A percentile compares a stretch with the other conserved stretches of the same genome.
Conservation (phyloP, 1,284 basidiomycete species). For the Cryptococcus hybrid region DNA sequence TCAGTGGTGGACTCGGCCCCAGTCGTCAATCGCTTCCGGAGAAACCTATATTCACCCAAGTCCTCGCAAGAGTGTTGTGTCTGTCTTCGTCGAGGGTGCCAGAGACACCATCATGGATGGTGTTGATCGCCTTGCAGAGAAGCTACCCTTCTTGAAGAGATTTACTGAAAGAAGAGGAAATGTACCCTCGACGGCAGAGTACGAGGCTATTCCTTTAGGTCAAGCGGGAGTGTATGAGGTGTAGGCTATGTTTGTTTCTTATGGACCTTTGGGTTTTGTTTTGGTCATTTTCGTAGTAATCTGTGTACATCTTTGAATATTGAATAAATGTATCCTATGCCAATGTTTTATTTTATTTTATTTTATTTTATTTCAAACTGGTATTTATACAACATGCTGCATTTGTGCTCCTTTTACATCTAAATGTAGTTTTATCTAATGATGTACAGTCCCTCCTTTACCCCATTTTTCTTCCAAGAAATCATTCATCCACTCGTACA, state of each 20-base stretch:
- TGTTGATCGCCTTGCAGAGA: conserved; percentile 20
- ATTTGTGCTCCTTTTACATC: neutral
- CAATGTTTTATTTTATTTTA: too few species aligned
- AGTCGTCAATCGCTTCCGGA: conserved; percentile 65
- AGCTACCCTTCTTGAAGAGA: conserved; percentile 24
- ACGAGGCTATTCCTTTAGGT: conserved; percentile 38
- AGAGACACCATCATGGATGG: conserved; percentile 11
- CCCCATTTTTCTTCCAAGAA: conserved; percentile 92
- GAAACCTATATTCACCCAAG: conserved; percentile 50
- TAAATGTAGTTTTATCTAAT: conserved; percentile 2
- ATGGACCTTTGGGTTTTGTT: neutral
- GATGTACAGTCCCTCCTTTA: conserved; percentile 60
- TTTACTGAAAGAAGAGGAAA: conserved; percentile 14
- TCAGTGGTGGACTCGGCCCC: conserved; percentile 73
- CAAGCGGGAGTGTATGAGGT: conserved; percentile 2
- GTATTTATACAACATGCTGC: neutral
- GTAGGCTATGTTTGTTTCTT: neutral
- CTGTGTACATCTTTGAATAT: too few species aligned
- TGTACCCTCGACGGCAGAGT: conserved; percentile 17
- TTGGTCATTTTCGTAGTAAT: neutral
- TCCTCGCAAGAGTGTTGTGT: conserved; percentile 34
- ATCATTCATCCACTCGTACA: conserved; percentile 79
- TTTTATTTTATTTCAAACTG: too few species aligned
- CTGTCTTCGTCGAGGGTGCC: conserved; percentile 18
- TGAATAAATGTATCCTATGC: too few species aligned